These are phyloP conservation scores for Chlorella sp. DNA, from an alignment of 139 green algal genomes.

Conservation along the genomic window DNA sequence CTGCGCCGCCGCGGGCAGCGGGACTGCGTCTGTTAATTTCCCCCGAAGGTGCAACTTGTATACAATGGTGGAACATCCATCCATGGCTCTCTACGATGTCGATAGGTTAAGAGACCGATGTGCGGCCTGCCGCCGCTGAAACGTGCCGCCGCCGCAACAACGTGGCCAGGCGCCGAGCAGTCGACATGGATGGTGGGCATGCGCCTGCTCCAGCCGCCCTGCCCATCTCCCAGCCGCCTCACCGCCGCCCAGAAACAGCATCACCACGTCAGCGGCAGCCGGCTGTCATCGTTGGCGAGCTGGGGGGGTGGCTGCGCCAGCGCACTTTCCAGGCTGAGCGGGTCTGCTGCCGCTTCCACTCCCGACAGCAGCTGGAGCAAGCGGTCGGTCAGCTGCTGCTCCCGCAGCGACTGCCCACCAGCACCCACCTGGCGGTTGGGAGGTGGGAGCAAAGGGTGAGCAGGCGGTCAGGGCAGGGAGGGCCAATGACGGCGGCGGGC, in stretches of 20 bases:
- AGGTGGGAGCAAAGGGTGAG: not conserved
- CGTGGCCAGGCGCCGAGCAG: too few relatives aligned
- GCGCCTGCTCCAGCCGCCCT: not conserved
- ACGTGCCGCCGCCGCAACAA: too few relatives aligned
- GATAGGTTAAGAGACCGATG: too few relatives aligned
- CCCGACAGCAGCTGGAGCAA: constrained; percentile 24
- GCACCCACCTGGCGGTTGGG: not conserved
- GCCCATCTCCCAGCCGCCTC: too few relatives aligned
- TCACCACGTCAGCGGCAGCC: constrained; percentile 34
- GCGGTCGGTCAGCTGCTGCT: constrained; percentile 15
- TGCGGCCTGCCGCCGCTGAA: too few relatives aligned
- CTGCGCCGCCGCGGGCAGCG: too few relatives aligned
- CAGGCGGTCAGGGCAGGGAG: not conserved
- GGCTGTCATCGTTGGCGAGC: not conserved
- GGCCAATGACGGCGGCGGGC: not conserved
- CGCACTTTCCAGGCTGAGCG: not conserved
- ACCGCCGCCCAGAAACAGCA: too few relatives aligned
- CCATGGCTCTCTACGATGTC: too few relatives aligned
- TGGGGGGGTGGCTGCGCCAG: not conserved
- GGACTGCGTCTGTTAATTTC: too few relatives aligned
- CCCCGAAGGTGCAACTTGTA: too few relatives aligned
- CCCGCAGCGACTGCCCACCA: not conserved
- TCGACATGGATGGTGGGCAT: too few relatives aligned
- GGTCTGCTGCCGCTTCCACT: not conserved
- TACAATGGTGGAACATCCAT: too few relatives aligned